Evolutionary conservation across 441 rosid genomes (phyloP), one percentile per base, ranked within the genome.

Genomic region (Cnidoscolus chayamansa): DNA sequence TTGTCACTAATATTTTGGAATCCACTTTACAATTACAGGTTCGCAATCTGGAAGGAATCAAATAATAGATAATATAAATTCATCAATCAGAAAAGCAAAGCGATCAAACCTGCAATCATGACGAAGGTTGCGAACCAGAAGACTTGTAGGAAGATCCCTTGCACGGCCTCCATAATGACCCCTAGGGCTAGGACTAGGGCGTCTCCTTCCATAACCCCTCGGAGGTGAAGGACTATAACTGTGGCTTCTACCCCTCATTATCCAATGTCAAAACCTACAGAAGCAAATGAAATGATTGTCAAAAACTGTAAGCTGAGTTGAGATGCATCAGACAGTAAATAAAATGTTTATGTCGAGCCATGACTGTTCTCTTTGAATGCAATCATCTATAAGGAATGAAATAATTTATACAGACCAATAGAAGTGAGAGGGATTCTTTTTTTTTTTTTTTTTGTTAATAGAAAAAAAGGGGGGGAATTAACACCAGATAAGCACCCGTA

Each of bases 221-320:
- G 92, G 83, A 3, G 94, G 85, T 32, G 94, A 93, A 54, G 93
- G 98, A 70, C 94, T 91, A 86, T 91, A 91, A 82, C 95, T 86
- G 79, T 85, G 87, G 77, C 92, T 89, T 81, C 97, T 86, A 25
- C 91, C 88, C 86, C 91, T 84, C 95, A 86, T 88, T 67, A 49
- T 56, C 43, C 53, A 62, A 66, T 45, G n/a, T 61, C 65, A 75
- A 71, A 45, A 51, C 66, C 83, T 69, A 32, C 17, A 17, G 35
- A 30, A 55, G 30, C 13, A 50, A 51, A 7, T 48, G 12, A 11
- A 47, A 10, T 9, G 5, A 57, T 19, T 8, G 65, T 0, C 8
- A 31, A 1, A 20, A 5, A 40, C 45, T 40, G 45, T 3, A 40
- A 40, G 7, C 45, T 5, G 7, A 40, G 7, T 40, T 40, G 45